Evolutionary conservation across 306 rosid species (phyloP).

Genomic region (Vachellia pachyceras): DNA sequence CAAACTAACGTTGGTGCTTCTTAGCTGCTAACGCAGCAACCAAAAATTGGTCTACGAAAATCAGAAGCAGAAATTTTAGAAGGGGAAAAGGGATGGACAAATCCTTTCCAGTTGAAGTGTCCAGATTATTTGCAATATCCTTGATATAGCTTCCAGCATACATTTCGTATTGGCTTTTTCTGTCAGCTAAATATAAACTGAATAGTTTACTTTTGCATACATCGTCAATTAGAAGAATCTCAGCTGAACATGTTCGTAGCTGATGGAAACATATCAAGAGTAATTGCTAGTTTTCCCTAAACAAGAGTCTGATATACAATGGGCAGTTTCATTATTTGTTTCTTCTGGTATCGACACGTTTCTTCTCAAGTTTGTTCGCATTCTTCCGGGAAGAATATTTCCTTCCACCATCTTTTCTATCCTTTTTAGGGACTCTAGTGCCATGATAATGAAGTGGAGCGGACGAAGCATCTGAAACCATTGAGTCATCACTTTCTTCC

Average conservation of each 20-base stretch:
- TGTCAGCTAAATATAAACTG: constrained; percentile 41
- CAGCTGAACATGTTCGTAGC: constrained; percentile 1
- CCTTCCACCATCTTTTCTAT: constrained; percentile 50
- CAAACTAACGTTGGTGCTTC: not conserved
- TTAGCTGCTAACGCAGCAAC: not conserved
- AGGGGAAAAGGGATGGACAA: constrained; percentile 14
- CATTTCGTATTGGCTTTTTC: constrained; percentile 15
- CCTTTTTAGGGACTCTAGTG: constrained; percentile 47
- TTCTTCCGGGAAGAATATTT: constrained; percentile 58
- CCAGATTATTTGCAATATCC: constrained; percentile 40
- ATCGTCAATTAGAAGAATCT: not conserved
- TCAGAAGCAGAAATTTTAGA: constrained; percentile 33
- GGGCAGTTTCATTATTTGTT: constrained; percentile 51
- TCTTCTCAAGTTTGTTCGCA: constrained; percentile 63
- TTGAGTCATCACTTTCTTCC: constrained; percentile 79
- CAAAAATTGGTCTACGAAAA: constrained; percentile 1
- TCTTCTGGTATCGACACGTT: constrained; percentile 57
- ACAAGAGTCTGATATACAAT: constrained; percentile 21
- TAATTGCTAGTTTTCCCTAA: not conserved
- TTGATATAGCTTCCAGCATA: not conserved
- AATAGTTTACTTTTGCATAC: constrained; percentile 11
- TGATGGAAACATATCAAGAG: constrained; percentile 5
- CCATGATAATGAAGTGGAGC: constrained; percentile 58
- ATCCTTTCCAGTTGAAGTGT: constrained; percentile 30
- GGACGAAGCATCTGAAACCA: constrained; percentile 90